phyloP scores from a whole-genome alignment of 1,139 yeast species.

The Saccharomyces hybrid region DNA sequence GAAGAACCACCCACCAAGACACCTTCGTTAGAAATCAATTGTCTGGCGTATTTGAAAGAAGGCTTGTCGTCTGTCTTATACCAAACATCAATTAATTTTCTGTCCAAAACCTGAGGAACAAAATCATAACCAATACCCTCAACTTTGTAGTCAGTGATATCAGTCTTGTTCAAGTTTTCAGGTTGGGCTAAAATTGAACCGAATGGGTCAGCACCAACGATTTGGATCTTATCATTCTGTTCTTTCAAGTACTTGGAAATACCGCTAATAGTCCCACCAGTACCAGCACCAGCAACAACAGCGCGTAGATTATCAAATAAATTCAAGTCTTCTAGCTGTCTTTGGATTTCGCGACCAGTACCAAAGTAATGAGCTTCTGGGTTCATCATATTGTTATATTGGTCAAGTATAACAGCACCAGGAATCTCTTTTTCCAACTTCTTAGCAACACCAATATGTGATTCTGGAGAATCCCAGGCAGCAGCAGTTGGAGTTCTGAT shows the following conservation, averaged over 20 bases:
- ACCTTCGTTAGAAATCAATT: constrained; percentile 80
- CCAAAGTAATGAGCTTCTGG: constrained; percentile 82
- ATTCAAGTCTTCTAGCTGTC: constrained; percentile 39
- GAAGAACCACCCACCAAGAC: constrained; percentile 84
- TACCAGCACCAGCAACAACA: constrained; percentile 86
- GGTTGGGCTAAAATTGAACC: constrained; percentile 85
- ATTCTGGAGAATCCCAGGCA: constrained; percentile 89
- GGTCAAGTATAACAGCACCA: constrained; percentile 78
- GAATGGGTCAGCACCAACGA: constrained; percentile 79
- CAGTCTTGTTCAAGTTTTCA: constrained; percentile 56
- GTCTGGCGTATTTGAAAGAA: constrained; percentile 73
- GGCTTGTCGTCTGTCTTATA: constrained; percentile 81
- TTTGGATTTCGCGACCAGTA: constrained; percentile 83
- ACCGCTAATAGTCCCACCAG: constrained; percentile 88
- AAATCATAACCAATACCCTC: constrained; percentile 93
- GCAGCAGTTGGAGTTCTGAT: constrained; percentile 91
- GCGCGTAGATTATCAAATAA: constrained; percentile 65
- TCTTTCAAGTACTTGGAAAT: constrained; percentile 71
- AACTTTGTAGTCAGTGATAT: constrained; percentile 59
- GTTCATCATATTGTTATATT: constrained; percentile 70
- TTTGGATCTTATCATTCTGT: constrained; percentile 52
- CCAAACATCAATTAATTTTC: constrained; percentile 68
- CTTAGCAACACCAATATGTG: constrained; percentile 84
- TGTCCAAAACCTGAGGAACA: constrained; percentile 71
- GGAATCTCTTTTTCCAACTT: constrained; percentile 79